Percentiles rank a stretch among this genome's conserved stretches.
phyloP scores from a whole-genome alignment of 106 monocot species.

The Posidonia australis region DNA sequence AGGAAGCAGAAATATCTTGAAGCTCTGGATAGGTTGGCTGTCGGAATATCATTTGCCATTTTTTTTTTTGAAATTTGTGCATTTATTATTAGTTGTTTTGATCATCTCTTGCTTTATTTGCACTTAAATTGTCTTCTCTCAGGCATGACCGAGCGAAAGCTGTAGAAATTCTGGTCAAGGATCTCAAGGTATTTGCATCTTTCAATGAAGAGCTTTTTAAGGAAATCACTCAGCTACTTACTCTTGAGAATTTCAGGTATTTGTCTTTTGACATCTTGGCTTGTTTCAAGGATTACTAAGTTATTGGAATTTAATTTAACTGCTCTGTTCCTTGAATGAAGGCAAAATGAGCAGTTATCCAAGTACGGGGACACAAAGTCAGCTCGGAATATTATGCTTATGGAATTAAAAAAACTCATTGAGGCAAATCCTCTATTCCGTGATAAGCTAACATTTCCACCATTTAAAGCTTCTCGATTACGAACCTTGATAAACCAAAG shows the following conservation, averaged over 20 bases:
- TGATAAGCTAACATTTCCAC: conserved; percentile 74
- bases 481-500: conserved; percentile 98
- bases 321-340: conserved; percentile 16
- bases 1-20: conserved; percentile 98
- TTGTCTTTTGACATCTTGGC: not conserved
- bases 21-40: conserved; percentile 72
- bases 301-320: not conserved
- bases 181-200: conserved; percentile 84
- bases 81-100: not conserved
- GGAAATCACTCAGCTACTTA: conserved; percentile 88
- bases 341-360: conserved; percentile 94
- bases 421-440: conserved; percentile 87
- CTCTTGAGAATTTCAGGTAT: conserved; percentile 89
- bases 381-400: conserved; percentile 78
- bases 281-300: not conserved
- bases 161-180: conserved; percentile 89
- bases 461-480: conserved; percentile 80
- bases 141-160: conserved; percentile 87
- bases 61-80: not conserved
- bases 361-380: conserved; percentile 96
- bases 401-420: conserved; percentile 84
- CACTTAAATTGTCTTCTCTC: not conserved
- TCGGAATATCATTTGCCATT: not conserved
- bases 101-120: conserved; percentile 5
- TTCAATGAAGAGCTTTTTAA: conserved; percentile 96